Evolutionary conservation across 805 yeast genomes (phyloP), one percentile per base, ranked within the genome.

Genomic region (Ogataea naganishii): DNA sequence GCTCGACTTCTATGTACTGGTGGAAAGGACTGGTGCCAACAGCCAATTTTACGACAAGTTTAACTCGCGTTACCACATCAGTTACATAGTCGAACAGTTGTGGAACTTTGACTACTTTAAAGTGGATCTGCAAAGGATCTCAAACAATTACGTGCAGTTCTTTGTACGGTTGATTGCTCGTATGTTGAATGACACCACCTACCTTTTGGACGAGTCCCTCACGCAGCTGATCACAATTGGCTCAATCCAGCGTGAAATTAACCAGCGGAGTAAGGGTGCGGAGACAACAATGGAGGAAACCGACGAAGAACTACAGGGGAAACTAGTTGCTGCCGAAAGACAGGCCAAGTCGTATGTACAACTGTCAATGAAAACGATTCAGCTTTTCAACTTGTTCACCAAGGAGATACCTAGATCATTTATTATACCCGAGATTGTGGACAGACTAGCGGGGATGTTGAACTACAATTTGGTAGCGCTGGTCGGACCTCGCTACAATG

Each of bases 41-140:
- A 76, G 94, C 0, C 97, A 92, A 56, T 92, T 89, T 50, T 89
- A 89, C 53, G 99, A 92, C 54, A 92, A 92, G 57, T 92, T 92
- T 60, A 88, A 85, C 53, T 73, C 84, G 25, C 71, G 98, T 52
- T 89, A 76, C 55, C 80, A 84, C 49, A 83, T 92, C 18, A 80
- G 96, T 1, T 72, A 72, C 27, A 80, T 92, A 20, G 59, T 92
- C 44, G 89, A 85, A 51, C 76, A 77, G 42, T 60, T 92, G 32
- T 92, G 96, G 94, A 69, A 75, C 35, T 72, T 73, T 41, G 78
- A 76, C 14, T 49, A 61, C 18, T 89, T 83, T 56, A 71, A 79
- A 35, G 53, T 58, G 5, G 92, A 83, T 53, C 69, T 92, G 45
- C 72, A 70, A 26, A 54, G 64, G 32, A 88, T 82, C 48, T 72